A percentile compares a stretch with the other conserved stretches of the same genome.
phyloP scores from a whole-genome alignment of 1,284 basidiomycete genomes.

The Cyathus olla region DNA sequence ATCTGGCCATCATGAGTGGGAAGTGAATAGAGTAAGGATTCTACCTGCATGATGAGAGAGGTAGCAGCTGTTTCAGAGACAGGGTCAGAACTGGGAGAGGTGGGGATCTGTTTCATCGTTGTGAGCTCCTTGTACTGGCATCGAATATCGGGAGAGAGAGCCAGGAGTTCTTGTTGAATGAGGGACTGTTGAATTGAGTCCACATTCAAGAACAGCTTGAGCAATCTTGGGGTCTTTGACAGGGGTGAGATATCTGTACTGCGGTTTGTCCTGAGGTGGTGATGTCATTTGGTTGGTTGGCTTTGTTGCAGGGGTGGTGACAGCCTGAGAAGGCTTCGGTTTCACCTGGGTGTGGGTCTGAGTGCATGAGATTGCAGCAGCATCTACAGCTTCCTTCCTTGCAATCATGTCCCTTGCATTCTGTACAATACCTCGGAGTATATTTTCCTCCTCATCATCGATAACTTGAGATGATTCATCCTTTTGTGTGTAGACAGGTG shows the following conservation, averaged over 20 bases:
- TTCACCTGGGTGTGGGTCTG: not conserved
- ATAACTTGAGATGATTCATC: not conserved
- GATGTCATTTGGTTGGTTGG: too few relatives aligned
- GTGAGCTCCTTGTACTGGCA: conserved; percentile 19
- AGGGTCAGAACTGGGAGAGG: not conserved
- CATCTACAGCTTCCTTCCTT: not conserved
- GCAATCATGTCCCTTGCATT: not conserved
- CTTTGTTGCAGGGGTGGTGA: too few relatives aligned
- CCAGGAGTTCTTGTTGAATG: conserved; percentile 21
- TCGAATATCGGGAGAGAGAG: conserved; percentile 24
- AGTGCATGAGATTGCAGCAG: not conserved
- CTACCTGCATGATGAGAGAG: not conserved
- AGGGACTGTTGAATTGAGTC: conserved; percentile 20
- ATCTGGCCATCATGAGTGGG: not conserved
- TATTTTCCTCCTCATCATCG: not conserved
- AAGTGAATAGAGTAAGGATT: not conserved
- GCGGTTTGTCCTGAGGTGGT: too few relatives aligned
- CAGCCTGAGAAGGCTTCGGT: too few relatives aligned
- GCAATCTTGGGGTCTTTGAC: conserved; percentile 18
- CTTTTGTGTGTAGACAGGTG: not conserved
- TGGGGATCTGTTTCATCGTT: conserved; percentile 11
- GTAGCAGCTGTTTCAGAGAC: not conserved
- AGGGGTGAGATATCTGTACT: conserved; percentile 15
- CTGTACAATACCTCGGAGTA: not conserved
- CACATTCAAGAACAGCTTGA: conserved; percentile 8